Evolutionary conservation across 78 protist species (phyloP).

Genomic region (Monosiga brevicollis): DNA sequence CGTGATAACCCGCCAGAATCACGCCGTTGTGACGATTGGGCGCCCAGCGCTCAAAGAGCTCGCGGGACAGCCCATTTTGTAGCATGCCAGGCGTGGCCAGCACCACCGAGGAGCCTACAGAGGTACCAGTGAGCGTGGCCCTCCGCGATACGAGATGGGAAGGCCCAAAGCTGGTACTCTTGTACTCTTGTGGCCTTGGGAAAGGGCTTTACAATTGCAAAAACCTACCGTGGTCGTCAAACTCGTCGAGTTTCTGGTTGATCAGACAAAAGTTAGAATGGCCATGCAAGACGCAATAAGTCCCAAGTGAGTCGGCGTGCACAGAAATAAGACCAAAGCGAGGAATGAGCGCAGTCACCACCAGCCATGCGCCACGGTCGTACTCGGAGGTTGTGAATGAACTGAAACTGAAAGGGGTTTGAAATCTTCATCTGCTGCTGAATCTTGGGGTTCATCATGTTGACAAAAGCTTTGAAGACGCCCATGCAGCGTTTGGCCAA

Average conservation of each 20-base stretch:
- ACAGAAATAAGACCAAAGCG: not conserved
- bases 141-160: not conserved
- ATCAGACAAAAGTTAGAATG: not conserved
- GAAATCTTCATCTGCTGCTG: constrained; percentile 27
- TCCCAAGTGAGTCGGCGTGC: not conserved
- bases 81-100: constrained; percentile 90
- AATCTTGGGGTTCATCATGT: constrained; percentile 79
- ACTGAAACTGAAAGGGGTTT: constrained; percentile 84
- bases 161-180: not conserved
- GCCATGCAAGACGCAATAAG: not conserved
- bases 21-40: constrained; percentile 60
- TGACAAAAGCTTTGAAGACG: constrained; percentile 56
- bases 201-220: not conserved
- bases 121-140: not conserved
- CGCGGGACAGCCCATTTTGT: constrained; percentile 74
- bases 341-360: not conserved
- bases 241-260: not conserved
- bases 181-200: no score
- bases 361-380: not conserved
- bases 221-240: not conserved
- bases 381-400: constrained; percentile 57
- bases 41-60: constrained; percentile 84
- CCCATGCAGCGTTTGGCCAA: constrained; percentile 81
- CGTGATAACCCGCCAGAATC: constrained; percentile 84
- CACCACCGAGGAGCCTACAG: constrained; percentile 73